Evolutionary conservation across 2,329 filamentous ascomycete genomes (phyloP).

Genomic region (Alternaria brassicicola): DNA sequence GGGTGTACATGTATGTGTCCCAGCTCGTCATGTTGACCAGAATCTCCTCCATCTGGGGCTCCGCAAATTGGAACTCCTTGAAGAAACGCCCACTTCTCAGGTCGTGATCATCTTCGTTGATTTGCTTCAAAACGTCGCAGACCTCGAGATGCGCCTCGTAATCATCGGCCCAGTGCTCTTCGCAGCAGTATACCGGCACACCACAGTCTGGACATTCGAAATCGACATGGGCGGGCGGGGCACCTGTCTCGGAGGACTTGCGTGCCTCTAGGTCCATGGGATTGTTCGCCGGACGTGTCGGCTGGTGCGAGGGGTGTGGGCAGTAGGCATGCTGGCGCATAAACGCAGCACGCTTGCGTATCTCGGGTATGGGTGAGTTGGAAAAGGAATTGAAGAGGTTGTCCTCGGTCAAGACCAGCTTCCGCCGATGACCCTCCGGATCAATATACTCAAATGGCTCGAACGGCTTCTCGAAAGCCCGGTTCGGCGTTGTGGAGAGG

Average conservation of each 20-base stretch:
- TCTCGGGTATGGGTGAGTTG: constrained; percentile 84
- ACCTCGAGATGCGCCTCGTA: constrained; percentile 92
- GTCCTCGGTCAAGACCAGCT: constrained; percentile 66
- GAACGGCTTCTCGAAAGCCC: constrained; percentile 36
- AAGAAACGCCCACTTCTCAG: constrained; percentile 88
- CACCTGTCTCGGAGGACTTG: constrained; percentile 60
- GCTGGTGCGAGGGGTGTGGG: constrained; percentile 84
- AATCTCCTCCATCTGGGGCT: constrained; percentile 87
- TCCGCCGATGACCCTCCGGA: constrained; percentile 43
- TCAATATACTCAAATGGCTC: constrained; percentile 46
- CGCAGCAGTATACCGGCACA: constrained; percentile 88
- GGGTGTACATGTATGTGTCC: constrained; percentile 94
- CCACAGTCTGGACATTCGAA: constrained; percentile 98
- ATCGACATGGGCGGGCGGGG: constrained; percentile 79
- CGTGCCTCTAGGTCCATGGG: constrained; percentile 67
- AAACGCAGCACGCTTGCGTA: constrained; percentile 84
- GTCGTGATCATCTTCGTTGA: constrained; percentile 98
- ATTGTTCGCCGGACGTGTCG: constrained; percentile 71
- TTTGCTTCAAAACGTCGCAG: constrained; percentile 87
- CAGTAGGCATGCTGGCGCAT: constrained; percentile 95
- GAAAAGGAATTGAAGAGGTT: constrained; percentile 95
- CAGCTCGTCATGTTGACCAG: constrained; percentile 97
- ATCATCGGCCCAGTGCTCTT: constrained; percentile 94
- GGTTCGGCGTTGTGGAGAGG: constrained; percentile 42
- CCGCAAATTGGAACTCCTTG: constrained; percentile 90